A percentile compares a stretch with the other conserved stretches of the same genome.
phyloP scores from a whole-genome alignment of 2,329 filamentous ascomycete species.

The Cladorrhinum sp. region DNA sequence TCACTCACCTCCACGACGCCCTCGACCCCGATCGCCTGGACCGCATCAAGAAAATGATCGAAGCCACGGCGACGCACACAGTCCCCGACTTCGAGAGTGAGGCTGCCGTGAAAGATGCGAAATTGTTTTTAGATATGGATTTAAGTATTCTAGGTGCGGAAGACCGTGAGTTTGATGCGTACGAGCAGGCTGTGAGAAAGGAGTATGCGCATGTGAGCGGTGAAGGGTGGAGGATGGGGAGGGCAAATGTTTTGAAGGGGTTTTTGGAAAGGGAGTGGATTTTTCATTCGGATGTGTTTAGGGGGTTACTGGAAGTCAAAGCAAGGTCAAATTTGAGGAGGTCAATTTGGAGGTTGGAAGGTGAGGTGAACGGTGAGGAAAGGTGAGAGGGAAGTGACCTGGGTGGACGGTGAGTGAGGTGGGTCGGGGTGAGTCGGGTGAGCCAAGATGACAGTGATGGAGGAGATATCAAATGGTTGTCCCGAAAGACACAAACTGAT shows the following conservation, averaged over 20 bases:
- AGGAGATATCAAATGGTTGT: too few relatives aligned
- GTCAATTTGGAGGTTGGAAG: conserved; percentile 33
- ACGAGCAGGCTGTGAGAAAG: conserved; percentile 34
- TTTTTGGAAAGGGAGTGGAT: conserved; percentile 16
- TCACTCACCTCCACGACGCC: not conserved
- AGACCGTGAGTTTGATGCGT: conserved; percentile 26
- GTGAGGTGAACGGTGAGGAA: too few relatives aligned
- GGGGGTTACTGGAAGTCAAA: conserved; percentile 11
- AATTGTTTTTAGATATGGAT: conserved; percentile 23
- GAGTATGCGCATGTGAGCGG: conserved; percentile 17
- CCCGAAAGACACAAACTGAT: too few relatives aligned
- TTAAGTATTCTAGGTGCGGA: conserved; percentile 16
- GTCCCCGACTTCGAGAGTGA: not conserved
- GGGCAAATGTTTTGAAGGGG: conserved; percentile 13
- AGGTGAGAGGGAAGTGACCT: too few relatives aligned
- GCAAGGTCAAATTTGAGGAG: conserved; percentile 14
- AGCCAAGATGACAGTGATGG: too few relatives aligned
- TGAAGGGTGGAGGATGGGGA: conserved; percentile 13
- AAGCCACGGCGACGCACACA: conserved; percentile 18
- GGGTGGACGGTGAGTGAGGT: too few relatives aligned
- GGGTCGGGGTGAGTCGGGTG: too few relatives aligned
- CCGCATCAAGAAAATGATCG: conserved; percentile 16
- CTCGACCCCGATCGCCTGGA: conserved; percentile 3
- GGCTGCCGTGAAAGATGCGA: conserved; percentile 8
- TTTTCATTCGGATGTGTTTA: conserved; percentile 13